A percentile compares a stretch with the other conserved stretches of the same genome.
phyloP scores from a whole-genome alignment of 352 stramenopile species.

The Halophytophthora batemanensis region DNA sequence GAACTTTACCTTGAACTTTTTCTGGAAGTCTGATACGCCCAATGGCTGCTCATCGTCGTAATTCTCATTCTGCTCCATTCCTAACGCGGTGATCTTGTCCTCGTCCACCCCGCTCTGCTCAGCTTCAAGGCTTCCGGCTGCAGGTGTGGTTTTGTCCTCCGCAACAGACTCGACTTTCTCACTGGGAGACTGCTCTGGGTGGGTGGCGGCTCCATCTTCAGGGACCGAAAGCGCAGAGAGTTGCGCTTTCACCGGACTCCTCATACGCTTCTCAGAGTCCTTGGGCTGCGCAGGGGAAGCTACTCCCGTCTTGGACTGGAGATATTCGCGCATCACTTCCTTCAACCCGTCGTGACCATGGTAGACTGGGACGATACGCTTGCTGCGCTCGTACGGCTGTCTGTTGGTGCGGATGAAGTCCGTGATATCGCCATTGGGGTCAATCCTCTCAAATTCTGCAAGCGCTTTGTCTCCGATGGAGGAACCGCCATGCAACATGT shows the following conservation, averaged over 20 bases:
- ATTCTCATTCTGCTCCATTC: constrained; percentile 33
- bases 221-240: constrained; percentile 2
- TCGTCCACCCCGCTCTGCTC: constrained; percentile 7
- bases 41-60: constrained; percentile 43
- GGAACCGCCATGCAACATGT: constrained; percentile 43
- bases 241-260: constrained; percentile 6
- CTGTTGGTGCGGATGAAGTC: constrained; percentile 61
- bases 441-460: constrained; percentile 47
- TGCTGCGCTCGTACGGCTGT: constrained; percentile 43
- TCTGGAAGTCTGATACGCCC: constrained; percentile 70
- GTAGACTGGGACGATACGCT: constrained; percentile 41
- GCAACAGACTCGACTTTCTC: neutral
- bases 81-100: constrained; percentile 12
- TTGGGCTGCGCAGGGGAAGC: constrained; percentile 10
- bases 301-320: constrained; percentile 11
- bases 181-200: constrained; percentile 12
- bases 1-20: constrained; percentile 70
- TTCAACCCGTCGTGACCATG: constrained; percentile 52
- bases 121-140: constrained; percentile 7
- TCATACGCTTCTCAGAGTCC: constrained; percentile 14
- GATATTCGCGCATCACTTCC: constrained; percentile 54
- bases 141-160: constrained; percentile 1
- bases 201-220: constrained; percentile 5
- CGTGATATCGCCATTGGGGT: constrained; percentile 46
- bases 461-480: constrained; percentile 36